Evolutionary conservation across 768 basidiomycete genomes (phyloP), one percentile per base, ranked within the genome.

Genomic region (Panellus pusillus): DNA sequence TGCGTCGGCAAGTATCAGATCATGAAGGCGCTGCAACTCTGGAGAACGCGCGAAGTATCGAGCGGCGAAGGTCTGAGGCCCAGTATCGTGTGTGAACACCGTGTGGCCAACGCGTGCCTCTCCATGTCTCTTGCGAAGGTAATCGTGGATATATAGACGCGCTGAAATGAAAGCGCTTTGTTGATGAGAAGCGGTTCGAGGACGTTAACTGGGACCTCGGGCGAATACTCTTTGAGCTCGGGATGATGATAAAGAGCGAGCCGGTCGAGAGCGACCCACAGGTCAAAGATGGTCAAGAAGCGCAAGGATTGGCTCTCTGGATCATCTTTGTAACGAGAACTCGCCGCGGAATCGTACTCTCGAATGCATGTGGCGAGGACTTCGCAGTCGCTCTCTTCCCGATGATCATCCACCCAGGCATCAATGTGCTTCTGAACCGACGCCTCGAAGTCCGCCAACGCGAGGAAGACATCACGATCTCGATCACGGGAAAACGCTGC

Each of bases 231-330:
- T 0, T 31, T 42, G 6, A 82, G 62, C 15, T 80, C 64, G 4
- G 79, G 75, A 39, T 64, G 64, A 28, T 69, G 64, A 19, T 40
- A 42, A 28, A 73, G 57, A 5, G 62, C 67, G 14, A 78, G 31
- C 19, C 55, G 66, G 53, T 81, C 80, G 7, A 81, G 65, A 0
- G 73, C 77, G 2, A 75, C 66, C 80, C 80, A 81, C 11, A 81
- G 67, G 29, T 79, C 73, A 28, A 80, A 61, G 40, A 75, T 55
- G 6, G 76, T 77, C 42, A 82, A 59, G 38, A 81, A 51, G 74
- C 80, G 77, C 5, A 73, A 42, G 0, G 78, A 79, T 6, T 66
- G 28, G 29, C 65, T 60, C 55, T 79, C 75, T 9, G 76, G 71
- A 42, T 69, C 73, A 18, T 61, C 58, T 13, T 47, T 44, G 49